Evolutionary conservation across 140 eudicot species (phyloP), one percentile per base, ranked within the genome.

Genomic region (Bidens hawaiensis): DNA sequence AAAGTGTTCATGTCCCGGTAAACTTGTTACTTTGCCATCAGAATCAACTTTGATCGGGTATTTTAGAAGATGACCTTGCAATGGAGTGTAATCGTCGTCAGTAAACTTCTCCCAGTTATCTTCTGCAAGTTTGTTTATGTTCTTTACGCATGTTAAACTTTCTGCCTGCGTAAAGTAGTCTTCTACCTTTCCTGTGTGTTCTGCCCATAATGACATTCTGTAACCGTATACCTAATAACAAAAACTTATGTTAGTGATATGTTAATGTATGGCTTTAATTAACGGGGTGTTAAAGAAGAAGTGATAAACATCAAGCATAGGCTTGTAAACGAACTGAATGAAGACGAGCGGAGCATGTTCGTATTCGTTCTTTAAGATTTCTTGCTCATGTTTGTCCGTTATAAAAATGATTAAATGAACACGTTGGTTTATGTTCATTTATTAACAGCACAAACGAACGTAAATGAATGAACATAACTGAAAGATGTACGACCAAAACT

Each of bases 31-130:
- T 18, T 75, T 78, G 41, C 88, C 94, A 65, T 79, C 76, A 14
- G 36, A 59, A 12, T 81, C 81, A 5, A 85, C 79, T 55, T 71
- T 45, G 23, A 84, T 62, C 2, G 91, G 91, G 57, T 84, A 84
- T 36, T 75, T 84, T 6, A 84, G 78, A 48, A 85, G 83, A 67
- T 85, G 94, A 7, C 94, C 83, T 70, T 72, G 81, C 45, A 85
- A 76, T 22, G 69, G 75, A 16, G 71, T 66, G 75, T 26, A 81
- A 11, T 76, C 61, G 0, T 78, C 81, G 1, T 48, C 75, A 13
- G 81, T 75, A 55, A 59, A 84, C 24, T 69, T 77, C 41, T 75
- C 71, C 93, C 93, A 81, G 76, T 84, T 84, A 36, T 70, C 77
- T 47, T 77, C 79, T 38, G 82, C 88, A 7, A 78, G 66, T 1